Conservation (phyloP, 179 eudicot genomes). For the Gypsophila paniculata region DNA sequence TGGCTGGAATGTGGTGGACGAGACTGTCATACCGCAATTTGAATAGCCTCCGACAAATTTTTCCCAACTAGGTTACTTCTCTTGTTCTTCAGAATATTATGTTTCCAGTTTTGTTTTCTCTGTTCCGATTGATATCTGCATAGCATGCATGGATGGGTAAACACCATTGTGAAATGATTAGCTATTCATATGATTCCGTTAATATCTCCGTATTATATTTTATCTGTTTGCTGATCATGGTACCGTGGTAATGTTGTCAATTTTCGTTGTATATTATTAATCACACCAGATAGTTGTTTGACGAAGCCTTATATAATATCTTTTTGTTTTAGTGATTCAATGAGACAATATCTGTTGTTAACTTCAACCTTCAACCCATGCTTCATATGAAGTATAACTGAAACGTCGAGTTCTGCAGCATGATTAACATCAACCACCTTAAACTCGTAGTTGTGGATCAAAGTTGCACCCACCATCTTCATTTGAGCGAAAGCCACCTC, state of each 20-base stretch:
- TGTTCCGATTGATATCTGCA: background rate
- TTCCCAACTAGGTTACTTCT: slow-evolving; percentile 23
- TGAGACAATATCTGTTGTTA: slow-evolving; percentile 24
- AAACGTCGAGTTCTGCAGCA: slow-evolving; percentile 27
- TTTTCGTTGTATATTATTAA: too few relatives aligned
- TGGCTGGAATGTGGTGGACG: slow-evolving; percentile 70
- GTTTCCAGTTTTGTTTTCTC: background rate
- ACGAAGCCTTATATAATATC: too few relatives aligned
- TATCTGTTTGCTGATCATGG: too few relatives aligned
- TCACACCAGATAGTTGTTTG: too few relatives aligned
- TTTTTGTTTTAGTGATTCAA: too few relatives aligned
- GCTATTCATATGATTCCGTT: slow-evolving; percentile 2
- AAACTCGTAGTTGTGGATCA: slow-evolving; percentile 34
- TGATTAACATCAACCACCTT: slow-evolving; percentile 24
- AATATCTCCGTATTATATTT: background rate
- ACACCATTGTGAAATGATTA: background rate
- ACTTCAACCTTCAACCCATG: slow-evolving; percentile 38
- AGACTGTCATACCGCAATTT: slow-evolving; percentile 47
- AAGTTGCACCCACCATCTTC: slow-evolving; percentile 37
- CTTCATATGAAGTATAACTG: slow-evolving; percentile 35
- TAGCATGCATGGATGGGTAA: background rate
- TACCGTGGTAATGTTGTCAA: too few relatives aligned
- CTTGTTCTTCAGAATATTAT: slow-evolving; percentile 2
- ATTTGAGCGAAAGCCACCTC: slow-evolving; percentile 39
- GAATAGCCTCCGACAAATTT: slow-evolving; percentile 31